Percentiles rank a stretch among this genome's conserved stretches.
These are phyloP conservation scores for Stipa capillata DNA, from an alignment of 176 grass and related monocot genomes.

Conservation along the genomic window DNA sequence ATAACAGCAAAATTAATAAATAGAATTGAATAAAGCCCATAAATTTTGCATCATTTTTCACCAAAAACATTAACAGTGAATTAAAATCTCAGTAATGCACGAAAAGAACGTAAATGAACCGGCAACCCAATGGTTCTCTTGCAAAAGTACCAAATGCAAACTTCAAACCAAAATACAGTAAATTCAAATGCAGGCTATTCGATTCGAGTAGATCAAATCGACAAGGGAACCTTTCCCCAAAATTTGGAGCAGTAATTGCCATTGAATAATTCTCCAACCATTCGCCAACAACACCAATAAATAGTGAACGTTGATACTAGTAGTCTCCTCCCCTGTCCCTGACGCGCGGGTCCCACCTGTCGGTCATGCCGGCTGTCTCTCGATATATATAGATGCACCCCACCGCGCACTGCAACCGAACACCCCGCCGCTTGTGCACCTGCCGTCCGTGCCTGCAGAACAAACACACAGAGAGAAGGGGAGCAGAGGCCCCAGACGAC, in stretches of 20 bases:
- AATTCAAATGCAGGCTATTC: slow-evolving; percentile 2
- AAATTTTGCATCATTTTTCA: background rate
- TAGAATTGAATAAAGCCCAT: background rate
- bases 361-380: background rate
- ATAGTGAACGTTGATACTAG: slow-evolving; percentile 14
- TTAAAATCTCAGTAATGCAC: background rate
- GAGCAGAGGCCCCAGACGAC: background rate
- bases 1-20: background rate
- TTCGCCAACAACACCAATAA: slow-evolving; percentile 32
- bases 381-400: slow-evolving; percentile 22
- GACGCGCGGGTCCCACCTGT: slow-evolving; percentile 9
- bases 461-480: background rate
- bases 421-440: too few species aligned
- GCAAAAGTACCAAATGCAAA: background rate
- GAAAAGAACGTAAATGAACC: background rate
- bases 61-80: background rate
- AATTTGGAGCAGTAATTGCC: slow-evolving; percentile 4
- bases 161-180: background rate
- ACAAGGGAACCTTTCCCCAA: background rate
- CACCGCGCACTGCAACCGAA: background rate
- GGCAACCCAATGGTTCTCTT: background rate
- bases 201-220: background rate
- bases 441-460: too few species aligned
- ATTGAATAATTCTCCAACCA: slow-evolving; percentile 31
- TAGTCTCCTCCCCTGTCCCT: background rate